Evolutionary conservation across 176 grass and related monocot species (phyloP).

Genomic region (Aegilops umbellulata): DNA sequence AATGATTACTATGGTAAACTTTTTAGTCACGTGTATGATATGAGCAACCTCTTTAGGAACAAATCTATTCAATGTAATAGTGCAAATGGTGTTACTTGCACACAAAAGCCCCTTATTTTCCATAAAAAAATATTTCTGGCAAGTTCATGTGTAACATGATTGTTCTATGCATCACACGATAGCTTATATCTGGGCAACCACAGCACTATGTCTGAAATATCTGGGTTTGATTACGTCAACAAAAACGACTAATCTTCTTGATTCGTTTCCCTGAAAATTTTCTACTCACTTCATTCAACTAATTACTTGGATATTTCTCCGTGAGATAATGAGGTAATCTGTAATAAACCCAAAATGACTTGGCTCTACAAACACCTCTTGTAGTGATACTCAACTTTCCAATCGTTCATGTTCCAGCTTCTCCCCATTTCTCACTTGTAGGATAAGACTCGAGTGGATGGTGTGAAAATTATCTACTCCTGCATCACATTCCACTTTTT

Average conservation of each 20-base stretch:
- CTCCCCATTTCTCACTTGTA: not conserved
- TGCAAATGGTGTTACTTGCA: not conserved
- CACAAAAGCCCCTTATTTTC: not conserved
- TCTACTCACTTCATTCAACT: conserved; percentile 5
- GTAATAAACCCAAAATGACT: conserved; percentile 11
- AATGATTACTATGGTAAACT: not conserved
- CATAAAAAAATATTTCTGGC: not conserved
- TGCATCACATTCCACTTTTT: not conserved
- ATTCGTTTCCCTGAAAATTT: not conserved
- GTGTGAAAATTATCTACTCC: not conserved
- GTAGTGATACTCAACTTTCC: not conserved
- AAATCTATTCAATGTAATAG: conserved; percentile 13
- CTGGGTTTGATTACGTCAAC: not conserved
- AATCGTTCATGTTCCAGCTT: not conserved
- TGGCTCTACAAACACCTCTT: not conserved
- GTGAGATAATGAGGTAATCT: not conserved
- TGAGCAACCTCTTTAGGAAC: not conserved
- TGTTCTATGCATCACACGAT: not conserved
- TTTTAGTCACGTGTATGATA: not conserved
- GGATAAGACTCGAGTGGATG: not conserved
- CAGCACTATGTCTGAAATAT: not conserved
- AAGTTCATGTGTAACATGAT: conserved; percentile 6
- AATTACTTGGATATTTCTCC: conserved; percentile 9
- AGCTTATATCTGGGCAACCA: not conserved
- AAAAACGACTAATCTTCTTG: conserved; percentile 12